Percentiles rank a stretch among this genome's conserved stretches.
Conservation (phyloP, 352 stramenopile species). For the Thraustochytrium sp. region DNA sequence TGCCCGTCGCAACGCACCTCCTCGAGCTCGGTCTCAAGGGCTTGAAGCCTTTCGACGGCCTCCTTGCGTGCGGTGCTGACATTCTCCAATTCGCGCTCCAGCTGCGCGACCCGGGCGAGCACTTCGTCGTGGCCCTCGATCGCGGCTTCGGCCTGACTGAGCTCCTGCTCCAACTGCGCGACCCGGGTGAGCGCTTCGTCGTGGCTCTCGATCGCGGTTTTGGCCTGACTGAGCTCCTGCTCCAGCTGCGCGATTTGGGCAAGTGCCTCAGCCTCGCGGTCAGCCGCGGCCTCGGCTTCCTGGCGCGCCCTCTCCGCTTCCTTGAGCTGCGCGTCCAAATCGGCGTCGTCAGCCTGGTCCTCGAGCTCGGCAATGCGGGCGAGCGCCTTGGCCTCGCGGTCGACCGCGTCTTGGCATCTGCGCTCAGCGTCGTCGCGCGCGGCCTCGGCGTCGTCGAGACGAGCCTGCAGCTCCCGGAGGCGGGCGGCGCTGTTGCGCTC, state of each 20-base stretch:
- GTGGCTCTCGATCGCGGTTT: not conserved
- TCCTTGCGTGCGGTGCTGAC: not conserved
- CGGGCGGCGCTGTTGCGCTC: not conserved
- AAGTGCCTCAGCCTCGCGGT: too few relatives aligned
- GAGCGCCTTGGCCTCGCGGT: too few relatives aligned
- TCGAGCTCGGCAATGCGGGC: too few relatives aligned
- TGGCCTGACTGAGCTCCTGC: too few relatives aligned
- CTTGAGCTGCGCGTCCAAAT: too few relatives aligned
- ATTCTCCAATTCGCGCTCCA: too few relatives aligned
- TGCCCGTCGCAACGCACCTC: not conserved
- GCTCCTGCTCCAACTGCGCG: not conserved
- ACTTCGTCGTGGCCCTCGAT: not conserved
- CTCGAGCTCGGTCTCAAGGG: not conserved
- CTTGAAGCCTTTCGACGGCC: not conserved
- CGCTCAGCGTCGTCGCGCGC: too few relatives aligned
- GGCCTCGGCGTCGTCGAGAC: not conserved
- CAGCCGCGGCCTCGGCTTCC: not conserved
- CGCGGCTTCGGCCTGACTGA: not conserved
- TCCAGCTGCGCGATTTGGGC: too few relatives aligned
- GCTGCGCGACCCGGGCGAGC: not conserved
- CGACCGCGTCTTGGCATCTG: too few relatives aligned
- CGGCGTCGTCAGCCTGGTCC: too few relatives aligned
- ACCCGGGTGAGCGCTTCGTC: too few relatives aligned
- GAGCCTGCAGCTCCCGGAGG: not conserved
- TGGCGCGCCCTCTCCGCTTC: too few relatives aligned